phyloP scores from a whole-genome alignment of 2,329 filamentous ascomycete species.

The Aspergillus hortae region DNA sequence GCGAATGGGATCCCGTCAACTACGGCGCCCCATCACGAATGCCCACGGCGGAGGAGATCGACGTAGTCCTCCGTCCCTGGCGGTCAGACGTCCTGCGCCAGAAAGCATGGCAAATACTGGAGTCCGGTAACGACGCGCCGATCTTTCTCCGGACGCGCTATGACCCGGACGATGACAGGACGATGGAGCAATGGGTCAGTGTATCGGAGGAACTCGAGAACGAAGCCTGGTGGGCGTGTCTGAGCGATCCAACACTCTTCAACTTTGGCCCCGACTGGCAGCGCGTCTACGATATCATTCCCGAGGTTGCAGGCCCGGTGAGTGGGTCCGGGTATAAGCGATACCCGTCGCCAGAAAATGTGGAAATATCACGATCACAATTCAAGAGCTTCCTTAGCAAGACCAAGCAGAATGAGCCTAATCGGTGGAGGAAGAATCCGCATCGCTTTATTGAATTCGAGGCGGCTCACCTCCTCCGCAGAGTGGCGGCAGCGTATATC shows the following conservation, averaged over 20 bases:
- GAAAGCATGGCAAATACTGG: slow-evolving; percentile 3
- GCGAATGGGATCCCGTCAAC: slow-evolving; percentile 3
- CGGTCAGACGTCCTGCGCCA: slow-evolving; percentile 4
- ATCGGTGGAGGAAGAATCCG: background rate
- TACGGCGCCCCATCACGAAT: background rate
- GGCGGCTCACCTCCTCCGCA: slow-evolving; percentile 2
- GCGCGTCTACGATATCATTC: slow-evolving; percentile 7
- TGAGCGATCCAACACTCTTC: slow-evolving; percentile 5
- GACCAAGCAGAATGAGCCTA: slow-evolving; percentile 1
- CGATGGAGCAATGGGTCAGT: slow-evolving; percentile 2
- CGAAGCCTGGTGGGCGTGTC: slow-evolving; percentile 6
- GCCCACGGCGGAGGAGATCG: slow-evolving; percentile 8
- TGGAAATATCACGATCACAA: background rate
- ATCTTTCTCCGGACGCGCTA: slow-evolving; percentile 10
- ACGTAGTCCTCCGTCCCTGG: slow-evolving; percentile 8
- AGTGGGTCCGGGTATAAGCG: background rate
- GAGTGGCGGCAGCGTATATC: slow-evolving; percentile 2
- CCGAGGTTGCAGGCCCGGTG: background rate
- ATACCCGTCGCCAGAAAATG: background rate
- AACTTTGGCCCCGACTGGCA: slow-evolving; percentile 8
- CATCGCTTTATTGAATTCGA: slow-evolving; percentile 1
- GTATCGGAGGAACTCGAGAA: slow-evolving; percentile 2
- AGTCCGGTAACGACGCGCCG: background rate
- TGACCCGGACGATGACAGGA: slow-evolving; percentile 4
- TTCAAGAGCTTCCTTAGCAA: background rate